Conservation (phyloP, 345 rosid genomes). For the Dimocarpus longan region DNA sequence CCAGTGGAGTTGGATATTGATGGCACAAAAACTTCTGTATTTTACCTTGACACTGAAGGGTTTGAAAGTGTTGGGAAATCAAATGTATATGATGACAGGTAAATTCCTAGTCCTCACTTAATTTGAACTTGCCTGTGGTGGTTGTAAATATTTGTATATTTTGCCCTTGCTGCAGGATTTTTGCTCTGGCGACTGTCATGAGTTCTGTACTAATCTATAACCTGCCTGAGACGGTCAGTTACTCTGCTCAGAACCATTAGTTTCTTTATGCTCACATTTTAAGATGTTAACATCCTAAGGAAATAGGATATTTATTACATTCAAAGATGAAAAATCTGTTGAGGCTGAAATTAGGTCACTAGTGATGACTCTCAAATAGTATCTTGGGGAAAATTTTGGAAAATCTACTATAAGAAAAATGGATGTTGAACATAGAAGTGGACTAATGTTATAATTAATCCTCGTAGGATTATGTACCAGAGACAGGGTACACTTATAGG, state of each 20-base stretch:
- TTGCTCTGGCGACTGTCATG: constrained; percentile 96
- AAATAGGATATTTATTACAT: background rate
- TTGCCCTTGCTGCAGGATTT: constrained; percentile 61
- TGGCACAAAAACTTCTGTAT: constrained; percentile 81
- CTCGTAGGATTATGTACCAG: background rate
- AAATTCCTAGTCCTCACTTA: constrained; percentile 17
- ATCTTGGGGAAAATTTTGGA: background rate
- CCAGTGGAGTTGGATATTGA: constrained; percentile 75
- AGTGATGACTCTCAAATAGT: background rate
- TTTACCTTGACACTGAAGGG: constrained; percentile 98
- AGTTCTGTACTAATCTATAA: constrained; percentile 97
- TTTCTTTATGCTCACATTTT: background rate
- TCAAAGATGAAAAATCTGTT: background rate
- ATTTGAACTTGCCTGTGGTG: constrained; percentile 12
- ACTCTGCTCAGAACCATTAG: constrained; percentile 19
- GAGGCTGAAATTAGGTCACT: background rate
- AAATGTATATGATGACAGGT: constrained; percentile 97
- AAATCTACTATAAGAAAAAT: background rate
- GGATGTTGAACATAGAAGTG: background rate
- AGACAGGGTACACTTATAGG: background rate
- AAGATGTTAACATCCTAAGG: background rate
- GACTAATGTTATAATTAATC: background rate
- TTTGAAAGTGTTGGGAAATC: constrained; percentile 99
- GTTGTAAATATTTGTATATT: background rate
- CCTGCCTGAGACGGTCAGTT: constrained; percentile 94